A percentile compares a stretch with the other conserved stretches of the same genome.
Conservation (phyloP, 2,329 filamentous ascomycete species). For the Venturiaceae sp. region DNA sequence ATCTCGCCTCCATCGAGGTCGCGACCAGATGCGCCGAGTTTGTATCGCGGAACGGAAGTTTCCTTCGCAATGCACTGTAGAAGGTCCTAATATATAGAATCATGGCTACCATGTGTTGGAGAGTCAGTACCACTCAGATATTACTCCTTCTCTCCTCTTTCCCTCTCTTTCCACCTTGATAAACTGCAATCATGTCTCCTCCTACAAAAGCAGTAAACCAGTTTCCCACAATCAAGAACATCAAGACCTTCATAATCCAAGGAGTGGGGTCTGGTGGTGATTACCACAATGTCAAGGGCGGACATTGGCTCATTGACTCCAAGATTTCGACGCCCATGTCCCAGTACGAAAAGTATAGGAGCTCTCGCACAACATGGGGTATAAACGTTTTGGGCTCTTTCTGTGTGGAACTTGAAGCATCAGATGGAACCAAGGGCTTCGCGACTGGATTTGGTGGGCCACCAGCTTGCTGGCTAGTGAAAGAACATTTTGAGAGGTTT, state of each 20-base stretch:
- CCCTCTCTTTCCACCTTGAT: background rate
- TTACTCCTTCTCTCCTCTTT: background rate
- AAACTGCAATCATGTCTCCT: background rate
- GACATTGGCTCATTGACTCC: constrained; percentile 75
- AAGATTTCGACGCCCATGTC: constrained; percentile 91
- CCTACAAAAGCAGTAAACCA: constrained; percentile 17
- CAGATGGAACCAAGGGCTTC: constrained; percentile 86
- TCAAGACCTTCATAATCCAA: constrained; percentile 63
- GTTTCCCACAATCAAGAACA: constrained; percentile 68
- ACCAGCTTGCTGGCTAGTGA: constrained; percentile 86
- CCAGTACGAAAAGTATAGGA: constrained; percentile 77
- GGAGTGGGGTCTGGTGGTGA: constrained; percentile 60
- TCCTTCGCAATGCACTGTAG: background rate
- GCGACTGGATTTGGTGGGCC: constrained; percentile 91
- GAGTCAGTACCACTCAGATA: background rate
- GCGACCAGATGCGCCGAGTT: too few relatives aligned
- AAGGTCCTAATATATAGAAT: background rate
- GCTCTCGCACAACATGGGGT: constrained; percentile 83
- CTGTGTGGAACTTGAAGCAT: constrained; percentile 79
- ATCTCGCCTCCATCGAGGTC: background rate
- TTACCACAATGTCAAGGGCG: constrained; percentile 81
- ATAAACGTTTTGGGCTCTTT: constrained; percentile 94
- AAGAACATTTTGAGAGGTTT: constrained; percentile 90
- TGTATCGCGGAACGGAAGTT: background rate
- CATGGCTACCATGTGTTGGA: background rate